Evolutionary conservation across 129 eudicot species (phyloP).

Genomic region (Flaveria brownii): DNA sequence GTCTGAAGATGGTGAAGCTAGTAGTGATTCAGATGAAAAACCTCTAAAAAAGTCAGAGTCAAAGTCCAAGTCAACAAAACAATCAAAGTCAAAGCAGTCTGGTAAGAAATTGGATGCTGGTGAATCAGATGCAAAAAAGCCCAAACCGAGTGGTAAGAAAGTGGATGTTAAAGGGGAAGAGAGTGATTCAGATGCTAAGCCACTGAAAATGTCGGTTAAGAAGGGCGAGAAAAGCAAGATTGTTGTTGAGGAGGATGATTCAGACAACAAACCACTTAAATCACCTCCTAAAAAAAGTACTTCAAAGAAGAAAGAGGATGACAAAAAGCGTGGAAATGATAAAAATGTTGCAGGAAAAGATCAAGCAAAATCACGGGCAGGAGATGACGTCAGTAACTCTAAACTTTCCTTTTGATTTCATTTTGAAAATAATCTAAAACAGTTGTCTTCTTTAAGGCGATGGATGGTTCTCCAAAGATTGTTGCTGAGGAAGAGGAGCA

Average conservation of each 20-base stretch:
- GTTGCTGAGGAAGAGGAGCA: slow-evolving; percentile 35
- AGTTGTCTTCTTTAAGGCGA: slow-evolving; percentile 39
- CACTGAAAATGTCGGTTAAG: slow-evolving; percentile 39
- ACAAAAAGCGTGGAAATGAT: slow-evolving; percentile 44
- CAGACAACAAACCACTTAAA: slow-evolving; percentile 45
- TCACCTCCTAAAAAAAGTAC: slow-evolving; percentile 42
- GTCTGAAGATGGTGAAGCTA: slow-evolving; percentile 43
- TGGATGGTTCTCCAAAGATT: slow-evolving; percentile 39
- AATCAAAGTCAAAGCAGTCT: slow-evolving; percentile 31
- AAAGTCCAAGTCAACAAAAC: slow-evolving; percentile 40
- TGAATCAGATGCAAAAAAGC: slow-evolving; percentile 42
- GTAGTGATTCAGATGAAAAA: slow-evolving; percentile 43
- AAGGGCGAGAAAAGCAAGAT: slow-evolving; percentile 35
- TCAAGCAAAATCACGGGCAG: slow-evolving; percentile 38
- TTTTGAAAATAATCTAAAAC: not conserved
- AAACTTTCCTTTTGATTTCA: not conserved
- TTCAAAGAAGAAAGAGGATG: slow-evolving; percentile 8
- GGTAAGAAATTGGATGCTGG: slow-evolving; percentile 48
- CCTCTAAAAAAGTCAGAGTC: slow-evolving; percentile 35
- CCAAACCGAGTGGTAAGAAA: slow-evolving; percentile 42
- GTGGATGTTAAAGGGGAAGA: slow-evolving; percentile 34
- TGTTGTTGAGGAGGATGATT: slow-evolving; percentile 44
- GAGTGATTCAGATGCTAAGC: slow-evolving; percentile 52
- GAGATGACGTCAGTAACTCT: slow-evolving; percentile 47
- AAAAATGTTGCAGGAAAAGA: slow-evolving; percentile 53